These are phyloP conservation scores for Lentithecium fluviatile DNA, from an alignment of 495 filamentous ascomycete genomes.

Conservation along the genomic window DNA sequence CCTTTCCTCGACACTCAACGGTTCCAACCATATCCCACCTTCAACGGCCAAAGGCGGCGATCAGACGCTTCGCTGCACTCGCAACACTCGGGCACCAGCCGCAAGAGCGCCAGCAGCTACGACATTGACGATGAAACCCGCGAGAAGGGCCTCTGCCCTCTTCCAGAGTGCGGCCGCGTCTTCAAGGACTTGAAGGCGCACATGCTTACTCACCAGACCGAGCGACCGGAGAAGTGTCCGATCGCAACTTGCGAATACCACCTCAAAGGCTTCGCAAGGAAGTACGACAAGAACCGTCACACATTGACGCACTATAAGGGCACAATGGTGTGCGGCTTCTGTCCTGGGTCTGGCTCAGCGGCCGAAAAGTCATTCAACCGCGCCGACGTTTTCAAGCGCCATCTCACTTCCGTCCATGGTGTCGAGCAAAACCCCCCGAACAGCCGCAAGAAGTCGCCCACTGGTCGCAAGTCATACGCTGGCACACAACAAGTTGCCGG, in stretches of 20 bases:
- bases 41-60: slow-evolving; percentile 50
- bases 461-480: slow-evolving; percentile 56
- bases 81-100: slow-evolving; percentile 55
- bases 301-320: slow-evolving; percentile 98
- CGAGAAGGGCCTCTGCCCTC: slow-evolving; percentile 73
- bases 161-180: slow-evolving; percentile 80
- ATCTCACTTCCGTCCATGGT: slow-evolving; percentile 87
- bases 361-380: slow-evolving; percentile 98
- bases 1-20: slow-evolving; percentile 45
- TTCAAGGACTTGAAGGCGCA: slow-evolving; percentile 96
- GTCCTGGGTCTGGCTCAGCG: slow-evolving; percentile 84
- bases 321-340: slow-evolving; percentile 99
- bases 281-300: slow-evolving; percentile 99
- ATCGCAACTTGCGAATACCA: slow-evolving; percentile 94
- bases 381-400: slow-evolving; percentile 97
- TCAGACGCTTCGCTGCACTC: slow-evolving; percentile 59
- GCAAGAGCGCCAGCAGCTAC: slow-evolving; percentile 50
- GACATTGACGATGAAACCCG: slow-evolving; percentile 62
- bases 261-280: slow-evolving; percentile 90
- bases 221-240: slow-evolving; percentile 94
- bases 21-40: slow-evolving; percentile 41
- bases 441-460: slow-evolving; percentile 79
- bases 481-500: slow-evolving; percentile 56
- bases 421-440: slow-evolving; percentile 97
- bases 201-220: slow-evolving; percentile 92